These are phyloP conservation scores for Dunaliella primolecta DNA, from an alignment of 139 green algal species.

Conservation along the genomic window DNA sequence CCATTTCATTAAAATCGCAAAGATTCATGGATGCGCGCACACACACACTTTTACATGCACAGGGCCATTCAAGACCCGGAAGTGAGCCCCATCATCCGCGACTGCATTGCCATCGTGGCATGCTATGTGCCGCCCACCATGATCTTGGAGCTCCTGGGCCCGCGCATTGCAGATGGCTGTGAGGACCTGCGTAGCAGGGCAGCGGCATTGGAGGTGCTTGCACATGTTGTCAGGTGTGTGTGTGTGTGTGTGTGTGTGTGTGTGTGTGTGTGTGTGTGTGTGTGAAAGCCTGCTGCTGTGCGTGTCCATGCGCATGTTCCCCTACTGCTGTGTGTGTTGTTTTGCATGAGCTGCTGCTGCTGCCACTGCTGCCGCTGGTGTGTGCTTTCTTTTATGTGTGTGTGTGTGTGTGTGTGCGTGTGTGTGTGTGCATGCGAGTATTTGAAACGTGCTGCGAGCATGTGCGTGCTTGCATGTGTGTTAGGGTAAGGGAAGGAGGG, in stretches of 20 bases:
- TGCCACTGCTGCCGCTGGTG: too few species aligned
- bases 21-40: too few species aligned
- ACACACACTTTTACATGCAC: too few species aligned
- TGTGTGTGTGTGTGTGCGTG: too few species aligned
- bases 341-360: too few species aligned
- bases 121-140: slow-evolving; percentile 25
- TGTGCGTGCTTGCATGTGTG: too few species aligned
- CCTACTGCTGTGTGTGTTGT: too few species aligned
- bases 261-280: not conserved
- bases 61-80: slow-evolving; percentile 27
- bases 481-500: too few species aligned
- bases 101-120: slow-evolving; percentile 29
- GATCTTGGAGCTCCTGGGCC: slow-evolving; percentile 28
- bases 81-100: not conserved
- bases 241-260: not conserved
- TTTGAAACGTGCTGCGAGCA: too few species aligned
- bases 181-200: slow-evolving; percentile 12
- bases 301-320: not conserved
- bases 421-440: too few species aligned
- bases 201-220: slow-evolving; percentile 22
- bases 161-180: slow-evolving; percentile 22
- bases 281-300: slow-evolving; percentile 4
- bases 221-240: slow-evolving; percentile 22
- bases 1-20: too few species aligned
- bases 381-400: too few species aligned